Evolutionary conservation across 1,284 basidiomycete genomes (phyloP).

Genomic region (Papiliotrema terrestris): DNA sequence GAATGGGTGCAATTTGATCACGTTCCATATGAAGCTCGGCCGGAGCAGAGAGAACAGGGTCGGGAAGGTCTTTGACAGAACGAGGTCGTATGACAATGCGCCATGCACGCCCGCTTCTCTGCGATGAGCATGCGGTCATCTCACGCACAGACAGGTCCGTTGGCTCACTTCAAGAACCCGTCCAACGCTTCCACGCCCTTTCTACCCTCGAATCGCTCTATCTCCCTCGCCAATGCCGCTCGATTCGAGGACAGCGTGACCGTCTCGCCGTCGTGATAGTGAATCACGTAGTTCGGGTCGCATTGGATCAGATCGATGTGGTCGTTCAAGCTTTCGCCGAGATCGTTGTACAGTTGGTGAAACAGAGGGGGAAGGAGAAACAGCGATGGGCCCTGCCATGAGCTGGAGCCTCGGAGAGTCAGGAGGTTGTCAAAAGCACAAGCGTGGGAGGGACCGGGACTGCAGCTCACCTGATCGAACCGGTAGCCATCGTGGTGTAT

Average conservation of each 20-base stretch:
- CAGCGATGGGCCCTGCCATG: conserved; percentile 50
- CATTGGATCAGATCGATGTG: conserved; percentile 51
- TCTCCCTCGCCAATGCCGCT: conserved; percentile 49
- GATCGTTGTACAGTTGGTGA: conserved; percentile 51
- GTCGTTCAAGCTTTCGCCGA: conserved; percentile 50
- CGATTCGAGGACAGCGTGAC: conserved; percentile 52
- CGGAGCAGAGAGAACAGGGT: conserved; percentile 49
- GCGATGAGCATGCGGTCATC: conserved; percentile 13
- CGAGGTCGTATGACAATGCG: conserved; percentile 51
- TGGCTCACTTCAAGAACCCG: conserved; percentile 29
- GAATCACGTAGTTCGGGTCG: conserved; percentile 52
- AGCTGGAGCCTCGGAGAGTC: background rate
- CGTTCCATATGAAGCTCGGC: conserved; percentile 50
- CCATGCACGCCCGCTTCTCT: conserved; percentile 37
- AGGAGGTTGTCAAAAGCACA: too few species aligned
- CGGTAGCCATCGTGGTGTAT: conserved; percentile 52
- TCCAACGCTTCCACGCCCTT: conserved; percentile 48
- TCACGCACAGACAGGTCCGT: too few species aligned
- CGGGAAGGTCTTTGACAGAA: conserved; percentile 52
- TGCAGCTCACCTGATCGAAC: conserved; percentile 37
- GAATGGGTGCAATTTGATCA: conserved; percentile 46
- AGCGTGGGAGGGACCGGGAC: too few species aligned
- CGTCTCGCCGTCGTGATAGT: conserved; percentile 52
- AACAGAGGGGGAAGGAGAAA: conserved; percentile 54
- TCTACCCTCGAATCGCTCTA: conserved; percentile 54